Base-by-base conservation (phyloP, 345 rosid genomes). In the Linum usitatissimum region DNA sequence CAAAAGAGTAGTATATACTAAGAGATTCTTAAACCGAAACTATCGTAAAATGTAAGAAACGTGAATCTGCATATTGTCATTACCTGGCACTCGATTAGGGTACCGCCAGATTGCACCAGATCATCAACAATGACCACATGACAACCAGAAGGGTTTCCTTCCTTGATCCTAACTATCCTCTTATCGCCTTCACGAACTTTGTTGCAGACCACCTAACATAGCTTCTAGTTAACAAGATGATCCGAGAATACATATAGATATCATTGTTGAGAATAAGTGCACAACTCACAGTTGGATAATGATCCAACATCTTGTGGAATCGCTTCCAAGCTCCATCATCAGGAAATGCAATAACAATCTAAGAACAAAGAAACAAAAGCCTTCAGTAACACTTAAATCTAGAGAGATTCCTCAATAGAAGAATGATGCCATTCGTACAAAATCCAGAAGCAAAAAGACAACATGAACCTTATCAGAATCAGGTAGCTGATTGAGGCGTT, bases 261-360 rank as follows among this genome's bases (percentile, higher is more conserved):
- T 9, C 40, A 30, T 49, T 55, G 18, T 51, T 30, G 30, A 55
- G 64, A n/a, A 59, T 56, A 53, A 49, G 34, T 15, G 40, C 1
- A 9, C 55, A 69, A 83, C 87, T 63, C 58, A 93, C 99, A 77
- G 68, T 80, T 17, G 96, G 95, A 67, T 81, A 93, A 66, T 86
- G 79, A 78, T 83, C 92, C 73, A 93, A 78, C 70, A 80, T 78
- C 79, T 86, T 87, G 84, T 93, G 97, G 79, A 90, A 93, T 66
- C 97, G 91, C 80, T 93, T 93, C 96, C 97, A 93, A 53, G 99
- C 99, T 75, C 99, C 99, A 75, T 93, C 99, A 75, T 93, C 99
- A 3, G 99, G 97, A 82, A 93, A 93, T 59, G 97, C 99, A 54
- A 93, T 84, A 59, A 86, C 80, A 54, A 93, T 65, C 99, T 93